Base-by-base conservation (phyloP, 306 rosid species). In the Castanospermum australe region DNA sequence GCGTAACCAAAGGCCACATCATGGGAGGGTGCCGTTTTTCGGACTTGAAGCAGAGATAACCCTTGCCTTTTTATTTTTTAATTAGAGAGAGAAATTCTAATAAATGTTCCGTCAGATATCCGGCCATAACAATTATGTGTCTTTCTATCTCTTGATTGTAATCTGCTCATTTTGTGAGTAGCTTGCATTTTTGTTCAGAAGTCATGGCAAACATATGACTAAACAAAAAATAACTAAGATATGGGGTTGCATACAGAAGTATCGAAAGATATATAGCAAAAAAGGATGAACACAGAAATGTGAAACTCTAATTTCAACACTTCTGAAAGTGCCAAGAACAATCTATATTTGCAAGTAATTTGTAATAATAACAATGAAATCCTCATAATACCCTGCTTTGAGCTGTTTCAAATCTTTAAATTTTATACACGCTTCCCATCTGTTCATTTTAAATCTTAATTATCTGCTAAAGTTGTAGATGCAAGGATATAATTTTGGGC, bases 1-100 rank as follows among this genome's bases (percentile, higher is more conserved):
- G 59, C 80, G 38, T 25, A 38, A 73, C 54, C 38, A 28, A 57
- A 48, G 56, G 48, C 52, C 41, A 56, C 56, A 62, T 72, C 54
- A 39, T 30, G 6, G 32, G 65, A 66, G 5, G 61, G 63, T 32
- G 5, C 55, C 30, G 5, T 24, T 2, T 10, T 21, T 21, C 8
- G 1, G 10, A 54, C 30, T 36, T 20, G 25, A 54, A 54, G 22
- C 30, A 20, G 9, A 36, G 2, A 32, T 2, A 32, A 32, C 3
- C 36, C 36, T 4, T 32, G 36, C 4, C 4, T 2, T 4, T 32
- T 32, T 2, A 2, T 32, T 32, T 32, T 32, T 4, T 32, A 2
- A 32, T 32, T 32, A 2, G 4, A 32, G 36, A 32, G 36, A 32
- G 4, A 32, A 32, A 32, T 32, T 32, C 36, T 4, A 32, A 2